Conservation (phyloP, 148 eudicot genomes). For the Drosera capensis region DNA sequence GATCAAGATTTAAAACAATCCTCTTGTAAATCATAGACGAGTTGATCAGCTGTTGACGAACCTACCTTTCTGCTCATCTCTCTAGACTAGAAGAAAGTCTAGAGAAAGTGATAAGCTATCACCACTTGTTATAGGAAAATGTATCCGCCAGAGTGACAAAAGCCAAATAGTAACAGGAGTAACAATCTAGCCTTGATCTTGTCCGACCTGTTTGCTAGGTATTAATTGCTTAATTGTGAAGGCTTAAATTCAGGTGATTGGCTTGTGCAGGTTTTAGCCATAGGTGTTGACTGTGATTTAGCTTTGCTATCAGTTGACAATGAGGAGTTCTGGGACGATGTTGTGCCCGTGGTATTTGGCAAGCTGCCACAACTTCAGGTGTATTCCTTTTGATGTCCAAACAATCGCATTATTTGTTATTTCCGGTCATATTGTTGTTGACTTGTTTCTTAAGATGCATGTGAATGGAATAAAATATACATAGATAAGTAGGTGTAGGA, state of each 20-base stretch:
- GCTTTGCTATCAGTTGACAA: slow-evolving; percentile 90
- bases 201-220: not conserved
- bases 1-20: no score
- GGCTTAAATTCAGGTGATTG: slow-evolving; percentile 13
- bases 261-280: slow-evolving; percentile 71
- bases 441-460: not conserved
- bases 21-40: no score
- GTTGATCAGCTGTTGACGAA: no score
- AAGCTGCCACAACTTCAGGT: slow-evolving; percentile 88
- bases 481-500: no score
- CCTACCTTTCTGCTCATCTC: no score
- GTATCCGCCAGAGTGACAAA: no score
- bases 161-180: no score
- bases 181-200: no score
- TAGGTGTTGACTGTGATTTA: slow-evolving; percentile 87
- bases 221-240: slow-evolving; percentile 4
- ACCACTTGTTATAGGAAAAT: no score
- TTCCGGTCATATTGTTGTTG: not conserved
- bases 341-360: slow-evolving; percentile 69
- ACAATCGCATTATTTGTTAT: not conserved
- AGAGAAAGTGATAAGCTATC: no score
- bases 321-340: slow-evolving; percentile 80
- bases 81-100: no score
- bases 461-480: no score
- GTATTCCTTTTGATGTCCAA: not conserved